Percentiles rank a stretch among this genome's conserved stretches.
phyloP scores from a whole-genome alignment of 2,329 filamentous ascomycete species.

The Sclerotinia nivalis region DNA sequence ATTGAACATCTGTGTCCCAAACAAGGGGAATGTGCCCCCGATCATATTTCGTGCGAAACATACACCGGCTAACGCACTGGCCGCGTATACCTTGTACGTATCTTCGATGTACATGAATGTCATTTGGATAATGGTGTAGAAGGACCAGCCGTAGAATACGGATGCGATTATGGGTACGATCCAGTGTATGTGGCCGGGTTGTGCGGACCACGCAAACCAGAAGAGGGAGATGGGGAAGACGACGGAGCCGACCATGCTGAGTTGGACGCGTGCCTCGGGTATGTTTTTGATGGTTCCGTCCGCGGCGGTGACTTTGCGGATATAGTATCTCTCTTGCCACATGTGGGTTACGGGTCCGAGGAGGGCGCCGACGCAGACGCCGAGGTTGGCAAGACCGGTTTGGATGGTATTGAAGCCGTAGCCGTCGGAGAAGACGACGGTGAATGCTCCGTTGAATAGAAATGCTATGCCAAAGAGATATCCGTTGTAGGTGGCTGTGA shows the following conservation, averaged over 20 bases:
- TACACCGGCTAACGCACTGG: conserved; percentile 61
- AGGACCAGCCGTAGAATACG: conserved; percentile 60
- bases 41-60: conserved; percentile 57
- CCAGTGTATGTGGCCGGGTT: conserved; percentile 56
- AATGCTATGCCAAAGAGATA: conserved; percentile 45
- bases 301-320: conserved; percentile 43
- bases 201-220: conserved; percentile 61
- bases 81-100: conserved; percentile 57
- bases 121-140: conserved; percentile 56
- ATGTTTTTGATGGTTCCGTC: conserved; percentile 37
- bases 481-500: conserved; percentile 43
- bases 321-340: conserved; percentile 66
- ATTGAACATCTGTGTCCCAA: conserved; percentile 55
- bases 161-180: conserved; percentile 53
- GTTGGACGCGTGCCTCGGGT: conserved; percentile 80
- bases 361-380: conserved; percentile 48
- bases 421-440: conserved; percentile 43
- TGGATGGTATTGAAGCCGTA: conserved; percentile 44
- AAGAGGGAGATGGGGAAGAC: conserved; percentile 55
- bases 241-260: conserved; percentile 58
- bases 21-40: conserved; percentile 60
- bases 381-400: conserved; percentile 44
- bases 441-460: conserved; percentile 46
- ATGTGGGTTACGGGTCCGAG: conserved; percentile 70
- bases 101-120: conserved; percentile 54